Evolutionary conservation across 2,329 filamentous ascomycete species (phyloP), one percentile per base, ranked within the genome.

Genomic region (Trichoderma sp.): DNA sequence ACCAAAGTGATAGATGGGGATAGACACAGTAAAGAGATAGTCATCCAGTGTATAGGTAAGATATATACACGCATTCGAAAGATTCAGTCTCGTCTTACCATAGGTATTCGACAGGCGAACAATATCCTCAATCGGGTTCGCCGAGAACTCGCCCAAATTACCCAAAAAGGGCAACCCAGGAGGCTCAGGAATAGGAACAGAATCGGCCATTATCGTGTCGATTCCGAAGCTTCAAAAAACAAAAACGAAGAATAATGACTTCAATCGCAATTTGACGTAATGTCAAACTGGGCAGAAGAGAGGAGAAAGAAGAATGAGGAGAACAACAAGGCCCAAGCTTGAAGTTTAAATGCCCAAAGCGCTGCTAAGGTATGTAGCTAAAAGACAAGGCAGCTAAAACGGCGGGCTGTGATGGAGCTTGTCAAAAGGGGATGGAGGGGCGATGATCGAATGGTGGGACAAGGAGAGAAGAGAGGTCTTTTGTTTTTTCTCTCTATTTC

Each of bases 91-190:
- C 17, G 72, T 74, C 81, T 73, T 77, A 90, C 91, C 91, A 80
- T 93, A 92, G 72, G 86, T 88, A 53, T 92, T 87, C 28, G 89
- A 87, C 63, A 93, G 81, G 12, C 86, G 83, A 6, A 80, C 77
- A 23, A 92, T 79, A 28, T 89, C 88, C 26, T 84, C 81, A 3
- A 88, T 78, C 0, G 90, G 88, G n/a, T 86, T 85, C 0, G 84
- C 80, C 71, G 91, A 87, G 73, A 94, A 85, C 74, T 92, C 89
- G 68, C 83, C 81, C 34, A 91, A 77, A 75, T 93, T 92, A 32
- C 92, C 91, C 28, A 93, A 73, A 30, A 93, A 79, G 1, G 90
- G 91, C 70, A 91, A 82, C 3, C 88, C 89, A 68, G 84, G 85
- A 30, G 91, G 91, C 61, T 88, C 86, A 2, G 91, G 91, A 68